phyloP scores from a whole-genome alignment of 495 filamentous ascomycete species.

The Platismatia glauca region DNA sequence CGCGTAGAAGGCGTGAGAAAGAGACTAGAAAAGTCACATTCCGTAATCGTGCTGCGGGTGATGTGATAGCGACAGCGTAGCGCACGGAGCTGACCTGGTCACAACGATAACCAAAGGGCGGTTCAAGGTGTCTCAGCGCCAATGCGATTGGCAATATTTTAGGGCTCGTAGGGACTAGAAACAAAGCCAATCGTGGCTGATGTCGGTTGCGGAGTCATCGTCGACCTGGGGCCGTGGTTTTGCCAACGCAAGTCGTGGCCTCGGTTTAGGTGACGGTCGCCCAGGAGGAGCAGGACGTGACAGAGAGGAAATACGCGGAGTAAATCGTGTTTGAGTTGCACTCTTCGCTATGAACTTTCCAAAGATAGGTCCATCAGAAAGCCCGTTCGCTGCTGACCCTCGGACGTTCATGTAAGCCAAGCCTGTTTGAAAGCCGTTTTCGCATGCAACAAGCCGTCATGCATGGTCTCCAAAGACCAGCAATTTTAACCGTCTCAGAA shows the following conservation, averaged over 20 bases:
- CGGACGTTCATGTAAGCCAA: slow-evolving; percentile 10
- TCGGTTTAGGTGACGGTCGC: not conserved
- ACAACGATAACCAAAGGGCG: not conserved
- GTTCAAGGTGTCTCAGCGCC: not conserved
- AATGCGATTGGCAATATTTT: not conserved
- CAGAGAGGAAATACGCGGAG: not conserved
- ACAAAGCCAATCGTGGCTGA: slow-evolving; percentile 1
- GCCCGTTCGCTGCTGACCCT: slow-evolving; percentile 6
- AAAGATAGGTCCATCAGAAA: not conserved
- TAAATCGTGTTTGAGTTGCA: not conserved
- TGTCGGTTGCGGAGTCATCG: not conserved
- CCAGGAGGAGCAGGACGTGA: not conserved
- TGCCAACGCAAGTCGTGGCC: not conserved
- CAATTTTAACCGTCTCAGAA: slow-evolving; percentile 6
- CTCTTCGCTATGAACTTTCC: slow-evolving; percentile 3
- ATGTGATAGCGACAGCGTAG: slow-evolving; percentile 11
- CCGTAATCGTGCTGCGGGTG: slow-evolving; percentile 10
- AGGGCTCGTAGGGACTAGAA: not conserved
- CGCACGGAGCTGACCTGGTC: slow-evolving; percentile 10
- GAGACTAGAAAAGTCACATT: slow-evolving; percentile 5
- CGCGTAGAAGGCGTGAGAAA: slow-evolving; percentile 2
- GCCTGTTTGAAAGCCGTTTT: slow-evolving; percentile 9
- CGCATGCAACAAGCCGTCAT: slow-evolving; percentile 9
- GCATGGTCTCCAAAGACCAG: not conserved
- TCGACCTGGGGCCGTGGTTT: not conserved